Base-by-base conservation (phyloP, 176 grass and related monocot species). In the Bonia amplexicaulis region DNA sequence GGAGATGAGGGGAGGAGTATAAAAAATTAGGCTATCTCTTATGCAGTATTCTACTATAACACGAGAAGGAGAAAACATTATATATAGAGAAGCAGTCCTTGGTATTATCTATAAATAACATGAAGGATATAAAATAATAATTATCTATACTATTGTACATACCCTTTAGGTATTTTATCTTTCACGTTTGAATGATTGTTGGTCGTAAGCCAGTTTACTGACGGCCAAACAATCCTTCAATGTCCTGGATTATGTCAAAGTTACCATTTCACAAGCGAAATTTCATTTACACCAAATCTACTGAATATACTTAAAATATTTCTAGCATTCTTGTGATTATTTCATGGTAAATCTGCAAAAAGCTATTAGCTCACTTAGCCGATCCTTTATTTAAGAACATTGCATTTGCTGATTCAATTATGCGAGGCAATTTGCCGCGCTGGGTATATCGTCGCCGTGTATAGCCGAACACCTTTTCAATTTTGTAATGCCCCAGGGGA, bases 401-500 rank as follows among this genome's bases (percentile, higher is more conserved):
- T n/a, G 54, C 47, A 47, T 44, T 40, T 73, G 54, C 39, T 1
- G 19, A 3, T 47, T 17, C 80, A 83, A 73, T 33, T 26, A 35
- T 29, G 17, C 41, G 59, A 83, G 42, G 78, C 19, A 51, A 64
- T 51, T 58, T 26, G 88, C 73, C 7, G 41, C 41, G 41, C 41
- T 42, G 7, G 41, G 41, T 42, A 42, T 42, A 42, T 42, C 41
- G 41, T 8, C 54, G 78, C 71, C 62, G 83, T 41, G 26, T 83
- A 69, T 60, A 79, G 49, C 76, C 82, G 41, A 85, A 53, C 64
- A 55, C 49, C 74, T 83, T 74, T 78, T 2, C 5, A 70, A 52
- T 59, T 73, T 90, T 84, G 53, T 31, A 90, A 69, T 71, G 29
- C 12, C 0, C 13, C 78, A 68, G 68, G 82, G 81, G 61, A 67